A percentile compares a stretch with the other conserved stretches of the same genome.
Conservation (phyloP, 305 asterid genomes). For the Fraxinus angustifolia region DNA sequence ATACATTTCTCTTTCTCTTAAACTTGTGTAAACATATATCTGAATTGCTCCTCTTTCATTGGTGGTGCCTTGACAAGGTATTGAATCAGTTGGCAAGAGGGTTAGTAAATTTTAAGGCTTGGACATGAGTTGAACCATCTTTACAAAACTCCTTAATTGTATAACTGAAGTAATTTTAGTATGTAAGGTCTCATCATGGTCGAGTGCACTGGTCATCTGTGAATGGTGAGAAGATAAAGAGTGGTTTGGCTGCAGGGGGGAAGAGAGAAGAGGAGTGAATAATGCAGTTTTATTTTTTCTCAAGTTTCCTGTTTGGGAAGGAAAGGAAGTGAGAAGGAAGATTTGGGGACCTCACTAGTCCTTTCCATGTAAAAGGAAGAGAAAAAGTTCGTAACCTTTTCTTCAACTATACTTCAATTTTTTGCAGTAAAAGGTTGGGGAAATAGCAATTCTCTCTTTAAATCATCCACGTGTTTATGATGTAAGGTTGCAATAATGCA, state of each 20-base stretch:
- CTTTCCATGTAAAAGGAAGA: neutral
- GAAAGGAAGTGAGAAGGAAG: neutral
- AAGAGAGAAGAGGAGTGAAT: neutral
- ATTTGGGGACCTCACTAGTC: neutral
- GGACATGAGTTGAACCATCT: neutral
- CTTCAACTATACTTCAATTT: neutral
- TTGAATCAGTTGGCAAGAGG: neutral
- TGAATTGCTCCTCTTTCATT: neutral
- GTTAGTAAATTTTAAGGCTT: neutral
- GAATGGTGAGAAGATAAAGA: neutral
- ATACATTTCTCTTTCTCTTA: neutral
- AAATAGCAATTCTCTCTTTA: neutral
- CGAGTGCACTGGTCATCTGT: neutral
- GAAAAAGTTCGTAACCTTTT: neutral
- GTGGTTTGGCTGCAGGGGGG: neutral
- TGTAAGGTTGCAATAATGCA: neutral
- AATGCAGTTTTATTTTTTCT: neutral
- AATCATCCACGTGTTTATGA: neutral
- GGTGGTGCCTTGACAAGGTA: neutral
- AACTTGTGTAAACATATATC: neutral
- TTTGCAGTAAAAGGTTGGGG: neutral
- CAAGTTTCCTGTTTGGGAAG: neutral
- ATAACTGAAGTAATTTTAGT: neutral
- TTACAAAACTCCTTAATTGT: neutral
- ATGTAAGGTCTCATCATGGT: neutral